Evolutionary conservation across 2,329 filamentous ascomycete species (phyloP).

Genomic region (Sodiomyces alkalinus): DNA sequence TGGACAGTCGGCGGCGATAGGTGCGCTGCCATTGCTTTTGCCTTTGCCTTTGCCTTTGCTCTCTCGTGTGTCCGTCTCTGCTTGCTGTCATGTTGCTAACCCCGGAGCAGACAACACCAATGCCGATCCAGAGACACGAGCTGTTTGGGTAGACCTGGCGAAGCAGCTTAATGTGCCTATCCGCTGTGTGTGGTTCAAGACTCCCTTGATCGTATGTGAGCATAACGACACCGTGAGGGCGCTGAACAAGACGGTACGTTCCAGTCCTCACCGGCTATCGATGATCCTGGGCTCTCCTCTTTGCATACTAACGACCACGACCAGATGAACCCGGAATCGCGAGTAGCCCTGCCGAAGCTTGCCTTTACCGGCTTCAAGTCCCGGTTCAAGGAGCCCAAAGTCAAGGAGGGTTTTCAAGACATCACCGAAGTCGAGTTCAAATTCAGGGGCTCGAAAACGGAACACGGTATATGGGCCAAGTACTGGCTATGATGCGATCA

Average conservation of each 20-base stretch:
- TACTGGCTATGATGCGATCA: constrained; percentile 72
- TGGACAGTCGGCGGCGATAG: constrained; percentile 59
- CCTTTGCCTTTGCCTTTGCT: no score
- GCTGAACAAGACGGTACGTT: constrained; percentile 32
- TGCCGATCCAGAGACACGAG: constrained; percentile 59
- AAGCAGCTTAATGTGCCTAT: constrained; percentile 56
- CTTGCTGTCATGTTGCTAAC: constrained; percentile 2
- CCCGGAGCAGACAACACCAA: constrained; percentile 75
- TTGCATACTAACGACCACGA: no score
- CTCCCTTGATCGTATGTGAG: constrained; percentile 51
- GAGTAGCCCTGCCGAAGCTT: constrained; percentile 56
- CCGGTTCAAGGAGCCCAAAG: constrained; percentile 56
- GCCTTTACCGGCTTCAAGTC: constrained; percentile 66
- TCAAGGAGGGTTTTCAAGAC: constrained; percentile 72
- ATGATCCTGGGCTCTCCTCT: no score
- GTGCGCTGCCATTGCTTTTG: constrained; percentile 47
- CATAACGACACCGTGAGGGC: constrained; percentile 83
- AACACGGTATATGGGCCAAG: constrained; percentile 56
- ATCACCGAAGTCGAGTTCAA: constrained; percentile 61
- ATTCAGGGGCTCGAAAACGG: constrained; percentile 54
- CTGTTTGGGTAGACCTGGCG: constrained; percentile 66
- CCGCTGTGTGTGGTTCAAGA: constrained; percentile 74
- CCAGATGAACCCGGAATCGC: constrained; percentile 75
- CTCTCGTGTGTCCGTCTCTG: no score
- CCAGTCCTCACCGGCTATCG: no score